Percentiles rank a stretch among this genome's conserved stretches.
phyloP scores from a whole-genome alignment of 2,329 filamentous ascomycete species.

The Talaromyces pinophilus region DNA sequence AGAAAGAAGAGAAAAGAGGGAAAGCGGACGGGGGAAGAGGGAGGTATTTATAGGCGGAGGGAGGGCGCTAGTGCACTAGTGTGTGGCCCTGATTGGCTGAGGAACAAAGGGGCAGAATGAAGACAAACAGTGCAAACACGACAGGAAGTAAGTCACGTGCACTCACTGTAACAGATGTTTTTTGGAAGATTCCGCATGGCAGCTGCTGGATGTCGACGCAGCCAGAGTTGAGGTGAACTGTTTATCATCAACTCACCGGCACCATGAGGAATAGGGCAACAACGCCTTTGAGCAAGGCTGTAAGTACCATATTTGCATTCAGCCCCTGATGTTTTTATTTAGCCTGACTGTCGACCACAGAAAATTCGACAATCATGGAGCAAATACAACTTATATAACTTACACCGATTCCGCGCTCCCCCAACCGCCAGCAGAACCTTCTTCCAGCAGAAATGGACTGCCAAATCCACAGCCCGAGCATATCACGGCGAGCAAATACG shows the following conservation, averaged over 20 bases:
- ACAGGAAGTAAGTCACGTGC: constrained; percentile 30
- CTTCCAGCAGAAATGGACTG: constrained; percentile 97
- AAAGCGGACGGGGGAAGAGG: constrained; percentile 26
- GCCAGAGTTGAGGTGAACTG: neutral
- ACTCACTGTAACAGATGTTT: neutral
- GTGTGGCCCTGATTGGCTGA: constrained; percentile 29
- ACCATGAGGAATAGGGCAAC: constrained; percentile 51
- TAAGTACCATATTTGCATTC: constrained; percentile 29
- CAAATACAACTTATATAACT: constrained; percentile 94
- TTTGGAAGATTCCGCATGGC: constrained; percentile 33
- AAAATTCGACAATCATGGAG: constrained; percentile 96
- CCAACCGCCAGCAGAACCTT: constrained; percentile 62
- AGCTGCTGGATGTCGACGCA: constrained; percentile 1
- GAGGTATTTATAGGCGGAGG: constrained; percentile 36
- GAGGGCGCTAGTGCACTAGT: constrained; percentile 28
- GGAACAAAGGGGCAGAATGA: neutral
- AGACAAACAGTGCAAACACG: constrained; percentile 18
- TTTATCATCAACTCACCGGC: constrained; percentile 25
- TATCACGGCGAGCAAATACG: constrained; percentile 96
- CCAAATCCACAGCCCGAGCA: constrained; percentile 77
- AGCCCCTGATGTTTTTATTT: neutral
- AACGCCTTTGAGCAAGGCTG: constrained; percentile 44
- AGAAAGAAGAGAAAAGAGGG: constrained; percentile 39
- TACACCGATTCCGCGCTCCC: constrained; percentile 59
- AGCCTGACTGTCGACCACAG: constrained; percentile 50